phyloP scores from a whole-genome alignment of 2,329 filamentous ascomycete genomes.

The Gnomoniopsis smithogilvyi region DNA sequence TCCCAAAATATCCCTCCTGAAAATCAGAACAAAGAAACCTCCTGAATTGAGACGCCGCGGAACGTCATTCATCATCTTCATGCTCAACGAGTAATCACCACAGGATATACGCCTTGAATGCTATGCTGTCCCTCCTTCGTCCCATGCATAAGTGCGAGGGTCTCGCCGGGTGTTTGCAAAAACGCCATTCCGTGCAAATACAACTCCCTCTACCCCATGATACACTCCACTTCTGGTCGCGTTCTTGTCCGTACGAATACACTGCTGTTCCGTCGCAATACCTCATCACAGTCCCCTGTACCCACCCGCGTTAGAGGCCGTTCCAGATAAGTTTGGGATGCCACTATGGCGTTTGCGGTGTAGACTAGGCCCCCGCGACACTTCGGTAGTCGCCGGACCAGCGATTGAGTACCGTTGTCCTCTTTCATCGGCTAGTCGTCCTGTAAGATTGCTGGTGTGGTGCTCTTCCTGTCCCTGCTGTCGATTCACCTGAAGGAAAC shows the following conservation, averaged over 20 bases:
- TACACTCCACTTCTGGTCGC: not conserved
- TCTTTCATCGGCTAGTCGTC: constrained; percentile 38
- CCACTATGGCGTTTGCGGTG: constrained; percentile 42
- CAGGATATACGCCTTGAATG: constrained; percentile 1
- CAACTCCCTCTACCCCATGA: constrained; percentile 4
- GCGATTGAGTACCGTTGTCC: constrained; percentile 43
- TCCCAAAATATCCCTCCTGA: not conserved
- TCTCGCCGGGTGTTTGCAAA: not conserved
- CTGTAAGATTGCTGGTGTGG: constrained; percentile 32
- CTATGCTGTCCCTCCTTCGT: not conserved
- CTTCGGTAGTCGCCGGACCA: constrained; percentile 32
- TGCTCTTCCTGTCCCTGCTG: constrained; percentile 25
- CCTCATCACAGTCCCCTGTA: constrained; percentile 38
- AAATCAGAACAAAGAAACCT: not conserved
- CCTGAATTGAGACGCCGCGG: not conserved
- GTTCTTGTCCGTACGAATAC: not conserved
- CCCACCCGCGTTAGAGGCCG: constrained; percentile 36
- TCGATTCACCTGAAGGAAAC: constrained; percentile 43
- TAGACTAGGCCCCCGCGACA: constrained; percentile 45
- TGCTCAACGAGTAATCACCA: not conserved
- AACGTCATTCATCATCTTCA: not conserved
- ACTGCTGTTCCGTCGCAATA: not conserved
- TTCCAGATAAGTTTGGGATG: constrained; percentile 35
- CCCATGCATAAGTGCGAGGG: constrained; percentile 1
- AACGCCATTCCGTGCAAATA: not conserved